A percentile compares a stretch with the other conserved stretches of the same genome.
Evolutionary conservation across 164 flowering plant species (phyloP).

Genomic region (Nymphaea colorata): DNA sequence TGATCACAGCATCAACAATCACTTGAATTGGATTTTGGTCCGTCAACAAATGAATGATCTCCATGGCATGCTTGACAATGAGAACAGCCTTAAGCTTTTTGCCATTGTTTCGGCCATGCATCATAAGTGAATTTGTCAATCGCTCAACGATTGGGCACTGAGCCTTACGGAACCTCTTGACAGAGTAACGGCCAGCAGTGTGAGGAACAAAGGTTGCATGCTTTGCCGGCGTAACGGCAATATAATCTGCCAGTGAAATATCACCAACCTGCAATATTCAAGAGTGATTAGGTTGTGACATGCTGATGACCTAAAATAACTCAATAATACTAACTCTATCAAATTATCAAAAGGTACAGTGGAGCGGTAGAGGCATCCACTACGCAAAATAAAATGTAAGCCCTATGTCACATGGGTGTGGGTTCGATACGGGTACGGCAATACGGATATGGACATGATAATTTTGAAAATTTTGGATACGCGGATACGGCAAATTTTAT

Average conservation of each 20-base stretch:
- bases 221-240: slow-evolving; percentile 14
- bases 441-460: too few relatives aligned
- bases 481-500: too few relatives aligned
- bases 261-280: slow-evolving; percentile 18
- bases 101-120: slow-evolving; percentile 30
- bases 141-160: slow-evolving; percentile 27
- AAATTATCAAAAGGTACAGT: neutral
- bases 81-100: slow-evolving; percentile 29
- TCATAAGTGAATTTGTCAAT: slow-evolving; percentile 27
- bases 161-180: slow-evolving; percentile 23
- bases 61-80: slow-evolving; percentile 27
- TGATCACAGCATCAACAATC: slow-evolving; percentile 26
- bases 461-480: too few relatives aligned
- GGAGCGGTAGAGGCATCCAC: neutral
- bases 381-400: too few relatives aligned
- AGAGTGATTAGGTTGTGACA: slow-evolving; percentile 32
- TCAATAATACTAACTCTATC: neutral
- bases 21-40: slow-evolving; percentile 28
- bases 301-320: neutral
- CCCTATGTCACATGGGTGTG: too few relatives aligned
- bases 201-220: slow-evolving; percentile 24
- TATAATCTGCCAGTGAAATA: slow-evolving; percentile 18
- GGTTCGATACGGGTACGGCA: too few relatives aligned
- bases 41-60: slow-evolving; percentile 23
- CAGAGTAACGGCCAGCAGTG: slow-evolving; percentile 23